Evolutionary conservation across 2,329 filamentous ascomycete species (phyloP).

Genomic region (Pseudocercospora eumusae): DNA sequence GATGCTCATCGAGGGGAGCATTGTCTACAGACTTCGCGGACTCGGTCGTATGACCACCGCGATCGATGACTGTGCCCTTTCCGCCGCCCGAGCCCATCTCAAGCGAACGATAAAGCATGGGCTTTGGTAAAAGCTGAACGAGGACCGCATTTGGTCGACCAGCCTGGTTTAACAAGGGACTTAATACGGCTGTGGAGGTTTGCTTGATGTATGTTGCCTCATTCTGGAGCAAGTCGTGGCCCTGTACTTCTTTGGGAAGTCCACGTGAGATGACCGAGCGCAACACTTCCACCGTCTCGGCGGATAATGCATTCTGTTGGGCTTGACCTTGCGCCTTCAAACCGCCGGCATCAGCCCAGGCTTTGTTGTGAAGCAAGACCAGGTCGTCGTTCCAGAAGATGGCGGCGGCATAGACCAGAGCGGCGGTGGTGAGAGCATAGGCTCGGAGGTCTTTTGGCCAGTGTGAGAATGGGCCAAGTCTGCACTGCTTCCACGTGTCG

Average conservation of each 20-base stretch:
- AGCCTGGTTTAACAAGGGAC: constrained; percentile 26
- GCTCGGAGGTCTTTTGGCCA: constrained; percentile 41
- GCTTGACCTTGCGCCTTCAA: constrained; percentile 38
- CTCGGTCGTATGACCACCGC: not conserved
- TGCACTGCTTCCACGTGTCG: constrained; percentile 26
- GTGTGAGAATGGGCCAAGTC: constrained; percentile 38
- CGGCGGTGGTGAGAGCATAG: constrained; percentile 39
- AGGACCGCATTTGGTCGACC: constrained; percentile 24
- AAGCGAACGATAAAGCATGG: constrained; percentile 21
- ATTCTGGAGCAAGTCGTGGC: constrained; percentile 24
- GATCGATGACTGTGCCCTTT: constrained; percentile 9
- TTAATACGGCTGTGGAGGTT: constrained; percentile 29
- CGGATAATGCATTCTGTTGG: constrained; percentile 38
- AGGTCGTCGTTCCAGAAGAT: constrained; percentile 48
- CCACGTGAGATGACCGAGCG: constrained; percentile 37
- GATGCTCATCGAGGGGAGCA: constrained; percentile 41
- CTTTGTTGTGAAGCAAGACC: constrained; percentile 45
- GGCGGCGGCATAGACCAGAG: constrained; percentile 46
- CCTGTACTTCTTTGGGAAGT: constrained; percentile 26
- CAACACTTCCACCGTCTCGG: constrained; percentile 41
- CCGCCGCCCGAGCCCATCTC: constrained; percentile 11
- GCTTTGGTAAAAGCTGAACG: constrained; percentile 29
- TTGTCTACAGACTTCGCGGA: constrained; percentile 21
- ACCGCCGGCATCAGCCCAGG: constrained; percentile 43
- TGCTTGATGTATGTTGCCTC: constrained; percentile 9